Conservation (phyloP, 176 grass and related monocot species). For the Metroxylon sagu region DNA sequence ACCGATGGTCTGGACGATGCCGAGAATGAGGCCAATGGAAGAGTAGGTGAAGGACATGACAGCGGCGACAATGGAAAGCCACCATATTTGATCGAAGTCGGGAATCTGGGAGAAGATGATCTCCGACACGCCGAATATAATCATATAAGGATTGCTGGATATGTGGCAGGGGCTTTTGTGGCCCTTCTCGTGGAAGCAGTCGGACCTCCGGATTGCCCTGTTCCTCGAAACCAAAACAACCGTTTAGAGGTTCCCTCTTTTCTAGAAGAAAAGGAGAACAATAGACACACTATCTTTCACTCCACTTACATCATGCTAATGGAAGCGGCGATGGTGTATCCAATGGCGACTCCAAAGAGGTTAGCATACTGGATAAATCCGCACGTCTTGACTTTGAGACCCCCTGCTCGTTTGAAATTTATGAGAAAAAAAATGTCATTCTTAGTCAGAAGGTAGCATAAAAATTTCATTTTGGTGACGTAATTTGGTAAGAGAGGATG, state of each 20-base stretch:
- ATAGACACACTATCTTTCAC: not conserved
- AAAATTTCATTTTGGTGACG: too few relatives aligned
- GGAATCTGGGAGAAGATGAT: conserved; percentile 20
- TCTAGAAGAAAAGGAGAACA: too few relatives aligned
- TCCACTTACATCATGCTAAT: conserved; percentile 21
- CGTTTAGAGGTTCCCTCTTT: too few relatives aligned
- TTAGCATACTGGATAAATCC: conserved; percentile 15
- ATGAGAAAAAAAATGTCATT: not conserved
- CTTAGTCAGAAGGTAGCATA: too few relatives aligned
- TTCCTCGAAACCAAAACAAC: not conserved
- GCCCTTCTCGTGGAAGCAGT: conserved; percentile 20
- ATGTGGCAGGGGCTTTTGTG: conserved; percentile 9
- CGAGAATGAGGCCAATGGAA: conserved; percentile 14
- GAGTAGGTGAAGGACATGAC: conserved; percentile 23
- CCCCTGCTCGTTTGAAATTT: conserved; percentile 4
- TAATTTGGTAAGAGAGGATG: too few relatives aligned
- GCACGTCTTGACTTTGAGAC: conserved; percentile 13
- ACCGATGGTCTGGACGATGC: conserved; percentile 13
- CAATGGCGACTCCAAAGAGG: conserved; percentile 16
- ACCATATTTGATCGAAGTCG: conserved; percentile 22
- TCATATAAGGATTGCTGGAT: conserved; percentile 8
- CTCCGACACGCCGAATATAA: conserved; percentile 8
- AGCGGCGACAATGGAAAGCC: conserved; percentile 19
- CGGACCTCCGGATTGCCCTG: conserved; percentile 10
- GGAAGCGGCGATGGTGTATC: conserved; percentile 21